phyloP scores from a whole-genome alignment of 345 rosid genomes.

The Camelina hispida region DNA sequence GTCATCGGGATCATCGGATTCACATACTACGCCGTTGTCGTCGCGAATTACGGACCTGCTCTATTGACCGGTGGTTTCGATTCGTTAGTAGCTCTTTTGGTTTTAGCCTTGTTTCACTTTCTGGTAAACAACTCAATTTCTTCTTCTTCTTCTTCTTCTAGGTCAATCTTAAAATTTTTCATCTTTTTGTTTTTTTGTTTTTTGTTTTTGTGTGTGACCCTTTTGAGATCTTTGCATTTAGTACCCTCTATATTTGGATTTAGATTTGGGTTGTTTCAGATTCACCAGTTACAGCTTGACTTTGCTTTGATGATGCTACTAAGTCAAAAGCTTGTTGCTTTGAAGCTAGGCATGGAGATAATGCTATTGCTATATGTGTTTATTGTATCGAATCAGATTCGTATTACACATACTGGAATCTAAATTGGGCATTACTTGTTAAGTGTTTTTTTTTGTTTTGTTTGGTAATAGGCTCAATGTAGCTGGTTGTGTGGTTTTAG shows the following conservation, averaged over 20 bases:
- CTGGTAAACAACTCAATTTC: slow-evolving; percentile 51
- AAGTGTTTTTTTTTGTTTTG: background rate
- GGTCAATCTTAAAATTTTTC: background rate
- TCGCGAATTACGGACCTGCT: slow-evolving; percentile 68
- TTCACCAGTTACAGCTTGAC: background rate
- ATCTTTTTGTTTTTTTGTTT: background rate
- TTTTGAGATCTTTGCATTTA: slow-evolving; percentile 17
- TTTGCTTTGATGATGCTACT: background rate
- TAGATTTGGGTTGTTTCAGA: background rate
- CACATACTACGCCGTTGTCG: slow-evolving; percentile 68
- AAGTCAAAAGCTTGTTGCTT: slow-evolving; percentile 19
- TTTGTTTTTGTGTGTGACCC: background rate
- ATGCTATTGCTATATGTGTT: background rate
- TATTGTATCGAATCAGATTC: background rate
- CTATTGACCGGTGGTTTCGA: slow-evolving; percentile 64
- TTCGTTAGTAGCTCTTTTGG: slow-evolving; percentile 49
- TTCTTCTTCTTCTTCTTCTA: background rate
- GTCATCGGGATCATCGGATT: slow-evolving; percentile 67
- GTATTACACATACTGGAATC: background rate
- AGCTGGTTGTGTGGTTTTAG: background rate
- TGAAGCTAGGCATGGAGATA: background rate
- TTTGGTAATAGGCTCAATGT: background rate
- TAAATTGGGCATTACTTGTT: background rate
- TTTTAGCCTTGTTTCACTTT: slow-evolving; percentile 61
- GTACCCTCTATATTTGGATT: background rate